These are phyloP conservation scores for Nakazawaea anatomiae DNA, from an alignment of 805 yeast species.

Conservation along the genomic window DNA sequence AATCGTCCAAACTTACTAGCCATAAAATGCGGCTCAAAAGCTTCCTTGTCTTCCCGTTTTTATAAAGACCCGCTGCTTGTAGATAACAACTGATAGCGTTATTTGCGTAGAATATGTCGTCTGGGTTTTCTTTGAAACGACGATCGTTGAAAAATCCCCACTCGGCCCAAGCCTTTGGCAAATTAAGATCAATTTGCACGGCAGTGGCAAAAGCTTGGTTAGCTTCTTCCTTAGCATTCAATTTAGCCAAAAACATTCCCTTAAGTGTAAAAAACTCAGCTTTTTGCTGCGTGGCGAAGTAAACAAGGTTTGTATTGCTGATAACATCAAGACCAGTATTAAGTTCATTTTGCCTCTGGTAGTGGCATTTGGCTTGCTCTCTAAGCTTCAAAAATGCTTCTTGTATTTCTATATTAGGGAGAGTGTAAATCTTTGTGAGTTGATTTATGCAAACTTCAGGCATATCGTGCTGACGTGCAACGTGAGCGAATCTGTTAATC, in stretches of 20 bases:
- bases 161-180: slow-evolving; percentile 99
- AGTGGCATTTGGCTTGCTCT: slow-evolving; percentile 97
- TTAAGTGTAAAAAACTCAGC: slow-evolving; percentile 96
- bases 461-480: slow-evolving; percentile 94
- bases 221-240: slow-evolving; percentile 89
- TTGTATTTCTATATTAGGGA: slow-evolving; percentile 97
- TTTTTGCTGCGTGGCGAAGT: slow-evolving; percentile 95
- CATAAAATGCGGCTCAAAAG: slow-evolving; percentile 85
- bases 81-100: slow-evolving; percentile 93
- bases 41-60: slow-evolving; percentile 85
- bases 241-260: slow-evolving; percentile 94
- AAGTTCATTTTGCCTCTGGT: slow-evolving; percentile 83
- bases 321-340: slow-evolving; percentile 96
- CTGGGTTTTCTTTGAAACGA: slow-evolving; percentile 77
- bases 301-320: slow-evolving; percentile 91
- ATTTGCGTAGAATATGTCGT: slow-evolving; percentile 77
- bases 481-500: slow-evolving; percentile 95
- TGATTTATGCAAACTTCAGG: slow-evolving; percentile 94
- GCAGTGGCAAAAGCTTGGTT: slow-evolving; percentile 98
- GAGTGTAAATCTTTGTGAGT: slow-evolving; percentile 85
- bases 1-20: slow-evolving; percentile 89
- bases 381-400: slow-evolving; percentile 94
- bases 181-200: slow-evolving; percentile 87
- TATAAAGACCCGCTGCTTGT: slow-evolving; percentile 96
- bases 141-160: slow-evolving; percentile 97